Percentiles rank a stretch among this genome's conserved stretches.
Conservation (phyloP, 73 alveolate species). For the Paramecium sexaurelia region DNA sequence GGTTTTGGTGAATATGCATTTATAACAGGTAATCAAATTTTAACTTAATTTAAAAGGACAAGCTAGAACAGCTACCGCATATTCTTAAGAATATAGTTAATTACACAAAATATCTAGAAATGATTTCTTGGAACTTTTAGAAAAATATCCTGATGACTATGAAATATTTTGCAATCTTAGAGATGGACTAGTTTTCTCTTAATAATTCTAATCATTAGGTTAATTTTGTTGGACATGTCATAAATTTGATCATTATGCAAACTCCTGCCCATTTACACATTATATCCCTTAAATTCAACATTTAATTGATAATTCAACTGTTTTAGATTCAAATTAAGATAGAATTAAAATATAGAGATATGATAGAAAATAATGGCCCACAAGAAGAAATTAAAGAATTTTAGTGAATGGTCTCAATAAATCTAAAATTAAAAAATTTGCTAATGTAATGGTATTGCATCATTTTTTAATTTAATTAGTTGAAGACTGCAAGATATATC, state of each 20-base stretch:
- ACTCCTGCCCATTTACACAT: slow-evolving; percentile 48
- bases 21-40: not conserved
- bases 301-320: not conserved
- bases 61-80: slow-evolving; percentile 60
- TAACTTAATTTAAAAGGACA: not conserved
- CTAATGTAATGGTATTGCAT: not conserved
- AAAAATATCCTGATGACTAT: slow-evolving; percentile 52
- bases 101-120: slow-evolving; percentile 35
- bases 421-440: not conserved
- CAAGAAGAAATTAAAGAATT: not conserved
- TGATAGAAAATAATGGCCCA: slow-evolving; percentile 39
- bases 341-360: not conserved
- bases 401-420: slow-evolving; percentile 27
- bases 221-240: slow-evolving; percentile 52
- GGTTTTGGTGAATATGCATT: slow-evolving; percentile 57
- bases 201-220: slow-evolving; percentile 15
- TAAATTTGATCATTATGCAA: slow-evolving; percentile 30
- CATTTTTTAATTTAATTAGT: not conserved
- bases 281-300: not conserved
- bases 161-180: slow-evolving; percentile 57
- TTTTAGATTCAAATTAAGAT: not conserved
- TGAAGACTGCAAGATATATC: not conserved
- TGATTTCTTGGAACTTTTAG: slow-evolving; percentile 42
- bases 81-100: slow-evolving; percentile 10
- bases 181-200: slow-evolving; percentile 15